A percentile compares a stretch with the other conserved stretches of the same genome.
Conservation (phyloP, 441 rosid species). For the Metrosideros polymorpha region DNA sequence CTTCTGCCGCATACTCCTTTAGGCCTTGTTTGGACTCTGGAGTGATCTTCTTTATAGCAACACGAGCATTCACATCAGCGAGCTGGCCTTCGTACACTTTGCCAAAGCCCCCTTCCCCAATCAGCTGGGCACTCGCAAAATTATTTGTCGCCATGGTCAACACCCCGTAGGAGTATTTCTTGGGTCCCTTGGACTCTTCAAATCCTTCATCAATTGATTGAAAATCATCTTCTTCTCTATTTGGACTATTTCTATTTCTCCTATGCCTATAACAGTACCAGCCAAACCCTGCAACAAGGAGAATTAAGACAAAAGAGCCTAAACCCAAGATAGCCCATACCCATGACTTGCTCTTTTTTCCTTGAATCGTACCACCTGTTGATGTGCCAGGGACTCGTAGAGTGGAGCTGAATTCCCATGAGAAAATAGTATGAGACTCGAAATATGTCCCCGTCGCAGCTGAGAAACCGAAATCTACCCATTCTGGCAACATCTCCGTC, state of each 20-base stretch:
- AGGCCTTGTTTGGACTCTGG: constrained; percentile 2
- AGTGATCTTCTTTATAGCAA: constrained; percentile 31
- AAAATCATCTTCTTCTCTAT: neutral
- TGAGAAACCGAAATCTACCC: neutral
- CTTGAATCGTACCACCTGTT: neutral
- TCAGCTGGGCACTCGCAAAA: constrained; percentile 11
- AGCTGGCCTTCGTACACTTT: constrained; percentile 25
- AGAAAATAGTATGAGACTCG: neutral
- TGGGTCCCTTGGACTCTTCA: constrained; percentile 12
- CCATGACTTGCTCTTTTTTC: neutral
- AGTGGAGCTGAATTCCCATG: neutral
- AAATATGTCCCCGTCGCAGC: neutral
- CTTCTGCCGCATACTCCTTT: constrained; percentile 9
- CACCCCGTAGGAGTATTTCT: constrained; percentile 9
- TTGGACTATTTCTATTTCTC: neutral
- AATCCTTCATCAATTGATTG: neutral
- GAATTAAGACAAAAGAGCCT: neutral
- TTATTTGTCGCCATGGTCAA: constrained; percentile 18
- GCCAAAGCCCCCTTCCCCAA: constrained; percentile 24
- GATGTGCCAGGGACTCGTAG: neutral
- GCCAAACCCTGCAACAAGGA: neutral
- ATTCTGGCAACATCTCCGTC: neutral
- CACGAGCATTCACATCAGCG: neutral
- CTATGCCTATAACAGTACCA: neutral
- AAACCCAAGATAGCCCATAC: neutral